Evolutionary conservation across 345 rosid species (phyloP), one percentile per base, ranked within the genome.

Genomic region (Aethionema arabicum): DNA sequence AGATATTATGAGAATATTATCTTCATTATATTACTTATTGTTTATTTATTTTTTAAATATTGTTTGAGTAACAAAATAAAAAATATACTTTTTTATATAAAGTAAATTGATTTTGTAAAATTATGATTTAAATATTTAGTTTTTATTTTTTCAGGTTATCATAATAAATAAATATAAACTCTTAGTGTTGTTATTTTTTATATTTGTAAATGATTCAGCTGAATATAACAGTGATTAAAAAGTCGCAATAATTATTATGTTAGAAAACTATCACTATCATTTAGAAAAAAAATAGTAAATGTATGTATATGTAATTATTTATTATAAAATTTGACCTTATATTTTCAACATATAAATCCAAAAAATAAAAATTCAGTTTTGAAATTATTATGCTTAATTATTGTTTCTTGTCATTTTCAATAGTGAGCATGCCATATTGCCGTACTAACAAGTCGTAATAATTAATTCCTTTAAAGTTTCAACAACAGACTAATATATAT

Each of bases 351-450:
- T 32, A 42, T 32, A 44, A 10, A 8, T 61, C 66, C 56, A 21
- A 21, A 21, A 21, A n/a, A n/a, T n/a, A n/a, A n/a, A 61, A 61
- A 61, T 1, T 61, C 36, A 8, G 46, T 27, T 48, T 41, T 37
- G 10, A 61, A 48, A 13, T 37, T 61, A 61, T 37, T 47, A 46
- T 27, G 36, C 13, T 60, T 33, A 32, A 45, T 30, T 45, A 33
- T 59, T 57, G 48, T 11, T 30, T 21, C 27, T 16, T 42, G 62
- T 57, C 50, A 41, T 13, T 57, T n/a, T 47, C 54, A 35, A 16
- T 21, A 32, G 13, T 14, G 63, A 32, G 51, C 63, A 43, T 43
- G 51, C 31, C 9, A 14, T 21, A 21, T 43, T 9, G 12, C 31
- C 51, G 63, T 43, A 43, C 51, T 29, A 43, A 42, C 38, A 42